These are phyloP conservation scores for Anacardium occidentale DNA, from an alignment of 345 rosid genomes.

Conservation along the genomic window DNA sequence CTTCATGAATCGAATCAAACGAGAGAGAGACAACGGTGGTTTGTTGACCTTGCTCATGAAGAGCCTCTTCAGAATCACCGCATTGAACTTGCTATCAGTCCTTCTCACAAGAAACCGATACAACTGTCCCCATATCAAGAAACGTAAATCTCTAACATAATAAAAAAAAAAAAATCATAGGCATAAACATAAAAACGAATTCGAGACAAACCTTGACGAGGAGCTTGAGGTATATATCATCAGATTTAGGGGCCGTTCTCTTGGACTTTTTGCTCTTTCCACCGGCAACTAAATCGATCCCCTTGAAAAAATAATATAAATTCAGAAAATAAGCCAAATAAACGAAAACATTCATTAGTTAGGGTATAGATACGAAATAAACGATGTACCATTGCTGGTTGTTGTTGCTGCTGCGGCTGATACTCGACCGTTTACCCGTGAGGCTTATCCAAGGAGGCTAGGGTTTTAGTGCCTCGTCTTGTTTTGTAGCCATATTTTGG, in stretches of 20 bases:
- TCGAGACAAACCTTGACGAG: conserved; percentile 59
- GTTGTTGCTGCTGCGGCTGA: not conserved
- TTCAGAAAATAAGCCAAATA: not conserved
- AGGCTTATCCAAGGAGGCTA: not conserved
- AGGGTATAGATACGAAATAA: not conserved
- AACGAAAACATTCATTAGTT: not conserved
- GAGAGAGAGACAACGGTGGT: conserved; percentile 61
- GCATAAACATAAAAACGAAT: not conserved
- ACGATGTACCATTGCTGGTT: conserved; percentile 15
- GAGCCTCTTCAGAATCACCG: conserved; percentile 68
- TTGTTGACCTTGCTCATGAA: conserved; percentile 77
- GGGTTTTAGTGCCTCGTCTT: conserved; percentile 11
- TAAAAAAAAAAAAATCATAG: not conserved
- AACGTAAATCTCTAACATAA: not conserved
- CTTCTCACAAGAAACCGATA: conserved; percentile 76
- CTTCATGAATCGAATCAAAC: conserved; percentile 47
- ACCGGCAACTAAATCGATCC: conserved; percentile 71
- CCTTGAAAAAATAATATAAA: conserved; percentile 32
- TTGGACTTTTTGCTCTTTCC: conserved; percentile 77
- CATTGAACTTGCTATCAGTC: conserved; percentile 70
- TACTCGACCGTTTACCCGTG: conserved; percentile 4
- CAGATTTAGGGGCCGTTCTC: conserved; percentile 65
- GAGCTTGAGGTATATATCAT: conserved; percentile 75
- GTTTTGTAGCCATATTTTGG: not conserved
- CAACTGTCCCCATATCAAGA: conserved; percentile 32